Evolutionary conservation across 2,329 filamentous ascomycete genomes (phyloP).

Genomic region (Sporothrix schenckii): DNA sequence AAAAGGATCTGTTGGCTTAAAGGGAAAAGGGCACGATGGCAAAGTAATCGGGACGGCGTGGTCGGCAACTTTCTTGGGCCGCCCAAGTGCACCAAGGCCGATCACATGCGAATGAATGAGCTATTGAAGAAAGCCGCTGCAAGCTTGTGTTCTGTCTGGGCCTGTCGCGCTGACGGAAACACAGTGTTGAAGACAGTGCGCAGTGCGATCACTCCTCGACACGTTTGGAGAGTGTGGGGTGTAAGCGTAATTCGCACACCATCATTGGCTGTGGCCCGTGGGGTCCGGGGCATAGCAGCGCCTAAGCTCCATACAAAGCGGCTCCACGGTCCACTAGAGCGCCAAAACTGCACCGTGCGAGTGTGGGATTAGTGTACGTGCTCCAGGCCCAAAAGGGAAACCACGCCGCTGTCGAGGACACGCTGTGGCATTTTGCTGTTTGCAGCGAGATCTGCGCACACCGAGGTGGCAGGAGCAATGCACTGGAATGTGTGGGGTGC

Average conservation of each 20-base stretch:
- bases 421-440: slow-evolving; percentile 15
- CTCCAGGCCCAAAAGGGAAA: slow-evolving; percentile 8
- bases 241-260: slow-evolving; percentile 30
- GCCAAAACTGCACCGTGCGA: slow-evolving; percentile 7
- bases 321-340: not conserved
- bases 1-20: slow-evolving; percentile 19
- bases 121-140: not conserved
- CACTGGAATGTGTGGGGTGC: slow-evolving; percentile 26
- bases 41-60: slow-evolving; percentile 18
- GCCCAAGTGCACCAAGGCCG: not conserved
- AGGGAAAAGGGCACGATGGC: not conserved
- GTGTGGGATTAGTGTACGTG: not conserved
- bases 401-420: slow-evolving; percentile 2
- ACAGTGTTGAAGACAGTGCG: slow-evolving; percentile 18
- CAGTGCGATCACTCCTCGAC: not conserved
- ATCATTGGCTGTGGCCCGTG: slow-evolving; percentile 25
- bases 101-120: slow-evolving; percentile 28
- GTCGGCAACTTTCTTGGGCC: slow-evolving; percentile 27
- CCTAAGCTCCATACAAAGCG: not conserved
- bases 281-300: slow-evolving; percentile 2
- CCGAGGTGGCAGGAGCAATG: slow-evolving; percentile 18
- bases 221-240: slow-evolving; percentile 23
- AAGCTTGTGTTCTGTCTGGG: not conserved
- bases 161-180: not conserved
- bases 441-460: not conserved